Evolutionary conservation across 176 grass and related monocot genomes (phyloP).

Genomic region (Avena sativa): DNA sequence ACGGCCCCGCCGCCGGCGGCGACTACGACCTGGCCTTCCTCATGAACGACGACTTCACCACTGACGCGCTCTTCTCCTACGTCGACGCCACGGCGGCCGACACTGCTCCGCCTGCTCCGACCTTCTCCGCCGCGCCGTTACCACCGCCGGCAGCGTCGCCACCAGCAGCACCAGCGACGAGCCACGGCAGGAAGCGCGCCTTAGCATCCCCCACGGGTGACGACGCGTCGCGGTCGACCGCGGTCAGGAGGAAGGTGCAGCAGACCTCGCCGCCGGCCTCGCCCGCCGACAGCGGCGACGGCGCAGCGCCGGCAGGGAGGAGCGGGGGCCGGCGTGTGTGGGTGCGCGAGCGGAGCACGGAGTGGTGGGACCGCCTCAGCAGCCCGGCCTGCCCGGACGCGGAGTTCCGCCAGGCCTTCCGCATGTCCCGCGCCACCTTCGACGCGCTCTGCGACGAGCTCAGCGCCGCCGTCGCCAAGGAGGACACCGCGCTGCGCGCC

Average conservation of each 20-base stretch:
- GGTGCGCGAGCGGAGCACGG: constrained; percentile 59
- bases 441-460: constrained; percentile 69
- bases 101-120: background rate
- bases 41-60: constrained; percentile 35
- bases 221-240: background rate
- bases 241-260: constrained; percentile 11
- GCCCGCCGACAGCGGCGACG: constrained; percentile 7
- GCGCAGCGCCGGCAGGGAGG: background rate
- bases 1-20: background rate
- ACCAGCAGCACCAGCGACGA: background rate
- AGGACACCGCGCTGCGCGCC: constrained; percentile 73
- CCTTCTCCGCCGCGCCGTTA: background rate
- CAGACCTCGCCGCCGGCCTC: background rate
- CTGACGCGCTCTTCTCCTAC: background rate
- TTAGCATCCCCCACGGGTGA: background rate
- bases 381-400: constrained; percentile 56
- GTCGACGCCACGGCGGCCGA: background rate
- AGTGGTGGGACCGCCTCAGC: constrained; percentile 79
- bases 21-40: background rate
- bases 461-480: constrained; percentile 57
- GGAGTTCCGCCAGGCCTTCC: constrained; percentile 75
- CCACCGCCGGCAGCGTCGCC: background rate
- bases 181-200: constrained; percentile 37
- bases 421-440: constrained; percentile 73
- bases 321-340: constrained; percentile 55